Conservation (phyloP, 331 rosid genomes). For the Quercus phellos region DNA sequence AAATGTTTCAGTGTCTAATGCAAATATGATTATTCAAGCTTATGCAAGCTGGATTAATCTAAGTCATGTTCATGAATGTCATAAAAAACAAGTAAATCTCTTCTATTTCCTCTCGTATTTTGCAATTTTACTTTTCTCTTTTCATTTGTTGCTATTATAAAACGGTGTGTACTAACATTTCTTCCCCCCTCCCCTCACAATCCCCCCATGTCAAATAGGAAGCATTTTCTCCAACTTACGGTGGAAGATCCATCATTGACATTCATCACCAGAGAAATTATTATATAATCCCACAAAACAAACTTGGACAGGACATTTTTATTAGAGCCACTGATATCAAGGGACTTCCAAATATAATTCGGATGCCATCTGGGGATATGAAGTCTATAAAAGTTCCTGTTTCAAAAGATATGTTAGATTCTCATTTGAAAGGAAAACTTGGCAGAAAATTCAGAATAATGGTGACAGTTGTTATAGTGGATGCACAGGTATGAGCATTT, state of each 20-base stretch:
- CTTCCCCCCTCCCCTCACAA: background rate
- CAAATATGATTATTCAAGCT: constrained; percentile 94
- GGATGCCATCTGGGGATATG: constrained; percentile 92
- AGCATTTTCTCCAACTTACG: constrained; percentile 55
- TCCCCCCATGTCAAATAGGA: constrained; percentile 37
- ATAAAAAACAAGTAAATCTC: constrained; percentile 46
- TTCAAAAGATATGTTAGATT: constrained; percentile 86
- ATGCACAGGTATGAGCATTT: constrained; percentile 58
- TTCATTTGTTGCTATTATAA: background rate
- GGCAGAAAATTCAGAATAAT: constrained; percentile 54
- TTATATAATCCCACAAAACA: constrained; percentile 83
- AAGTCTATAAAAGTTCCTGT: constrained; percentile 87
- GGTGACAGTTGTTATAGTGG: constrained; percentile 69
- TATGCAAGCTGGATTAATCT: constrained; percentile 98
- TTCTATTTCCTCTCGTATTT: constrained; percentile 14
- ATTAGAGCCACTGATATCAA: constrained; percentile 82
- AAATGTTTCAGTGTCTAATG: constrained; percentile 87
- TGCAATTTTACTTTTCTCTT: background rate
- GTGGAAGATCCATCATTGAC: constrained; percentile 48
- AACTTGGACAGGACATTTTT: constrained; percentile 93
- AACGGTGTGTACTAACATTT: background rate
- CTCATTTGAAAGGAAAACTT: constrained; percentile 67
- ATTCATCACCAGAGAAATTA: constrained; percentile 57
- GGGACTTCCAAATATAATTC: constrained; percentile 60
- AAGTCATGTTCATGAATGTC: constrained; percentile 45